phyloP scores from a whole-genome alignment of 2,329 filamentous ascomycete genomes.

The Fusarium newnesense region DNA sequence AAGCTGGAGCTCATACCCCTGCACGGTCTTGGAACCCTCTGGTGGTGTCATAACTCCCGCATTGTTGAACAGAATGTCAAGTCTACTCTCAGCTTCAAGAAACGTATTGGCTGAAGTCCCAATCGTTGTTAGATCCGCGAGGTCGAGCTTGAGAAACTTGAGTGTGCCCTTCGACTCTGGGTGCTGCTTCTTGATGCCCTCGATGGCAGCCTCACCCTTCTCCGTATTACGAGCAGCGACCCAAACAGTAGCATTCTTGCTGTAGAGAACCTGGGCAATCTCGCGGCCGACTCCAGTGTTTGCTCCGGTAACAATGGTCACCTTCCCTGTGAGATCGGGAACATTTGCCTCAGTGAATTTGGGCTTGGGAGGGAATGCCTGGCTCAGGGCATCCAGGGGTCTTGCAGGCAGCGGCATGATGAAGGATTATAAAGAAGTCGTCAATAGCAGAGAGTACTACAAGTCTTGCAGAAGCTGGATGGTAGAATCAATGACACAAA shows the following conservation, averaged over 20 bases:
- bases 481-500: neutral
- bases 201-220: constrained; percentile 59
- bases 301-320: constrained; percentile 63
- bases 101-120: constrained; percentile 47
- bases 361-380: constrained; percentile 40
- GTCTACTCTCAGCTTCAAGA: constrained; percentile 42
- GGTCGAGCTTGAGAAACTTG: constrained; percentile 58
- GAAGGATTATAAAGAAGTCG: neutral
- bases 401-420: constrained; percentile 16
- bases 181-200: constrained; percentile 50
- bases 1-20: constrained; percentile 56
- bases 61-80: constrained; percentile 59
- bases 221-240: constrained; percentile 59
- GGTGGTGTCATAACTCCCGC: constrained; percentile 57
- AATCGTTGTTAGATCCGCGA: constrained; percentile 52
- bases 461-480: neutral
- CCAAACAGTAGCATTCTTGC: constrained; percentile 65
- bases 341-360: constrained; percentile 67
- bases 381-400: constrained; percentile 28
- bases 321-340: constrained; percentile 60
- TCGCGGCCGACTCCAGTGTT: constrained; percentile 61
- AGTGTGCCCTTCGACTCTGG: constrained; percentile 53
- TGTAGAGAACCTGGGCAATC: constrained; percentile 64
- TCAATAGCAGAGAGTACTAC: neutral
- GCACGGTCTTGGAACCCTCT: constrained; percentile 52